Conservation (phyloP, 2,329 filamentous ascomycete species). For the Colletotrichum endophyticum region DNA sequence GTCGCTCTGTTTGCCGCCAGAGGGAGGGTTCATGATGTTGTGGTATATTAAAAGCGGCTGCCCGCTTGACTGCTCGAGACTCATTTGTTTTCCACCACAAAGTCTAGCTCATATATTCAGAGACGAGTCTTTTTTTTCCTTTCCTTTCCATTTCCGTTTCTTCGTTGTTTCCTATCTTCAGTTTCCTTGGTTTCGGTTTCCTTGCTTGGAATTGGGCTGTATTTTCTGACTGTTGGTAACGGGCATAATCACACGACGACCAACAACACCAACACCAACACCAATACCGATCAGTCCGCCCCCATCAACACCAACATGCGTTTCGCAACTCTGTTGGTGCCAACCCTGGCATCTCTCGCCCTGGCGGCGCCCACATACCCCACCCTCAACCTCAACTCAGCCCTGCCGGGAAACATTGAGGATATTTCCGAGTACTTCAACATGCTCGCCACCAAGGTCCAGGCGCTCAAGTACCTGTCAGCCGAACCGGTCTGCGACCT, state of each 20-base stretch:
- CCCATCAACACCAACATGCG: conserved; percentile 49
- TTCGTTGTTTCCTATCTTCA: conserved; percentile 3
- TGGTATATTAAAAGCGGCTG: conserved; percentile 18
- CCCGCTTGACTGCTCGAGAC: background rate
- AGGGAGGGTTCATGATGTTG: background rate
- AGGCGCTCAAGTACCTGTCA: conserved; percentile 47
- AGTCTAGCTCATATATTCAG: conserved; percentile 3
- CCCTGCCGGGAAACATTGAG: conserved; percentile 39
- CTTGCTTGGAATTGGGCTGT: background rate
- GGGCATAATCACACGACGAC: background rate
- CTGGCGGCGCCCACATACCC: conserved; percentile 53
- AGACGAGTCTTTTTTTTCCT: conserved; percentile 12
- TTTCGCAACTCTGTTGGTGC: conserved; percentile 49
- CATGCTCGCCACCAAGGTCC: conserved; percentile 60
- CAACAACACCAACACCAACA: background rate
- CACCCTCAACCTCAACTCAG: conserved; percentile 41
- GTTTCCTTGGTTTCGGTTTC: conserved; percentile 7
- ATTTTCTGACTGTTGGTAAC: background rate
- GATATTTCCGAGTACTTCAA: conserved; percentile 67
- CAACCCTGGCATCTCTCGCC: conserved; percentile 50
- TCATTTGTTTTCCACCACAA: background rate
- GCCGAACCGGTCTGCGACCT: conserved; percentile 57
- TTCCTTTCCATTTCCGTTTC: conserved; percentile 22
- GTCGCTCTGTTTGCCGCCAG: background rate
- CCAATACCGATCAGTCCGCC: background rate